These are phyloP conservation scores for Candida chauliodis DNA, from an alignment of 805 yeast genomes.

Conservation along the genomic window DNA sequence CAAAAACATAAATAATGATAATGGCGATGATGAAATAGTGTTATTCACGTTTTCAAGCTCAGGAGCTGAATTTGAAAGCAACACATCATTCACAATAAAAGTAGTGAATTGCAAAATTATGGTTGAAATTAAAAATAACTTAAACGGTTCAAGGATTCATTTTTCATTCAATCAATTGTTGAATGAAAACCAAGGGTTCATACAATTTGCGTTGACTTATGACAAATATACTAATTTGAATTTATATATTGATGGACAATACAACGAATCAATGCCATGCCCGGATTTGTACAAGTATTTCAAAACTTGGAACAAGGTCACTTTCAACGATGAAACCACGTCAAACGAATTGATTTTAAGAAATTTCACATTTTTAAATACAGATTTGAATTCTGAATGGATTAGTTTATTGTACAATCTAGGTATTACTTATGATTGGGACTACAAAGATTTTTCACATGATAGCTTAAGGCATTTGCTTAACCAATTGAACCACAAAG, in stretches of 20 bases:
- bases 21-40: constrained; percentile 14
- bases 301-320: constrained; percentile 32
- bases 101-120: constrained; percentile 28
- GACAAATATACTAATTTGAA: constrained; percentile 37
- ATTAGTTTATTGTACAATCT: constrained; percentile 42
- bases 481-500: constrained; percentile 36
- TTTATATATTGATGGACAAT: constrained; percentile 49
- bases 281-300: constrained; percentile 26
- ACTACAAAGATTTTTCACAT: constrained; percentile 32
- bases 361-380: constrained; percentile 39
- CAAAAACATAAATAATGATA: constrained; percentile 10
- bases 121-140: constrained; percentile 23
- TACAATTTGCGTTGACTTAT: constrained; percentile 31
- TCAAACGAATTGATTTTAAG: constrained; percentile 26
- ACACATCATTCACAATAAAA: constrained; percentile 25
- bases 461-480: constrained; percentile 37
- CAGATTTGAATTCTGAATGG: constrained; percentile 47
- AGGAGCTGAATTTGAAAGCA: constrained; percentile 11
- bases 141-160: constrained; percentile 23
- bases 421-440: constrained; percentile 47
- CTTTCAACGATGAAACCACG: constrained; percentile 24
- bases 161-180: constrained; percentile 30
- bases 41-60: constrained; percentile 29
- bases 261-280: constrained; percentile 40
- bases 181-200: constrained; percentile 18